Percentiles rank a stretch among this genome's conserved stretches.
phyloP scores from a whole-genome alignment of 2,329 filamentous ascomycete species.

The Ascomycota sp. region DNA sequence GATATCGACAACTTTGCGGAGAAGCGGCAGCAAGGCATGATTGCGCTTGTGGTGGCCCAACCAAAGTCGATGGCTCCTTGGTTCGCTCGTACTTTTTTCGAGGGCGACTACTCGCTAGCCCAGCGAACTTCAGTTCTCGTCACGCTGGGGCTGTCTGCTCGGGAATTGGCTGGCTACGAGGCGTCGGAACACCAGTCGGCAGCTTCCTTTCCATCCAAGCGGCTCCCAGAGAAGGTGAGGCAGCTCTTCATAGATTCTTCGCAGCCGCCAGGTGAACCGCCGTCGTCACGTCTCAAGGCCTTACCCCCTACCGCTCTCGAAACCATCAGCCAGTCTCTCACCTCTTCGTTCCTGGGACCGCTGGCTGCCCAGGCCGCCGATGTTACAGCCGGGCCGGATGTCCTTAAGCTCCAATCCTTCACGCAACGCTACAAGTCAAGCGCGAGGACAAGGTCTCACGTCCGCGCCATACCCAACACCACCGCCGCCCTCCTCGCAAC shows the following conservation, averaged over 20 bases:
- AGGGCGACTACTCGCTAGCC: constrained; percentile 71
- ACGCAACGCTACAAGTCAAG: constrained; percentile 31
- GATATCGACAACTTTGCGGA: constrained; percentile 60
- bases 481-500: constrained; percentile 54
- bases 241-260: constrained; percentile 34
- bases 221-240: constrained; percentile 51
- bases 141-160: constrained; percentile 56
- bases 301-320: constrained; percentile 40
- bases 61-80: constrained; percentile 61
- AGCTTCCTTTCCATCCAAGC: constrained; percentile 56
- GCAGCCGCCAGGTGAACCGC: constrained; percentile 4
- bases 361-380: constrained; percentile 67
- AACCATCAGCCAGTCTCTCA: constrained; percentile 42
- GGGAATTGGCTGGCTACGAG: constrained; percentile 65
- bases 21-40: constrained; percentile 54
- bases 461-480: constrained; percentile 46
- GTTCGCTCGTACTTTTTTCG: constrained; percentile 70
- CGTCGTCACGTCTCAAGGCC: constrained; percentile 21
- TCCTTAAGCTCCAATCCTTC: constrained; percentile 76
- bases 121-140: constrained; percentile 68
- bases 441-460: constrained; percentile 14
- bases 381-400: constrained; percentile 52
- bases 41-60: constrained; percentile 56
- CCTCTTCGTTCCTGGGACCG: constrained; percentile 54
- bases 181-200: constrained; percentile 25